phyloP scores from a whole-genome alignment of 2,329 filamentous ascomycete genomes.

The Ceratocystis smalleyi region DNA sequence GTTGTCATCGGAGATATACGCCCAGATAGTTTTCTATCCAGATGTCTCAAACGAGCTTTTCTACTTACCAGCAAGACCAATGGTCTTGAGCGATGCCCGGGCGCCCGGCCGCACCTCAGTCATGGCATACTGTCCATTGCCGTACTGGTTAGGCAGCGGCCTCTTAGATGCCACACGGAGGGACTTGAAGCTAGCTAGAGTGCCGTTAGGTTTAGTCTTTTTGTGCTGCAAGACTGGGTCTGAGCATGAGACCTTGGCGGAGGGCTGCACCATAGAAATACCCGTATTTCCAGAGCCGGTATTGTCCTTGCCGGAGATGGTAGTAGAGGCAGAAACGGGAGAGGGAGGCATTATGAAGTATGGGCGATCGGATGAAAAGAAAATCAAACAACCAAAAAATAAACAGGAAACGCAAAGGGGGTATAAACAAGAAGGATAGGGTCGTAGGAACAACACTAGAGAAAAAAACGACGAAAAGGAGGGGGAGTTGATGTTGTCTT shows the following conservation, averaged over 20 bases:
- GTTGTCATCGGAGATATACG: neutral
- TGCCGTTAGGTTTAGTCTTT: neutral
- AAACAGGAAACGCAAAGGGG: neutral
- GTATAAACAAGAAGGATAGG: neutral
- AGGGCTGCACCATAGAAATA: neutral
- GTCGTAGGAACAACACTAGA: neutral
- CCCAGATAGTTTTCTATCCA: no score
- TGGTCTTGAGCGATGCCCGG: constrained; percentile 40
- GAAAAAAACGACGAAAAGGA: neutral
- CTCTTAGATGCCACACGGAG: constrained; percentile 35
- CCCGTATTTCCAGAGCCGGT: neutral
- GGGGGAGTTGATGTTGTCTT: neutral
- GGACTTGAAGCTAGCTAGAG: constrained; percentile 20
- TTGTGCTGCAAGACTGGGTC: constrained; percentile 7
- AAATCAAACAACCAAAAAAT: neutral
- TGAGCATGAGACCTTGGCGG: neutral
- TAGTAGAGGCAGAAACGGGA: neutral
- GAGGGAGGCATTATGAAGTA: neutral
- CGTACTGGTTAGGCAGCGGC: constrained; percentile 48
- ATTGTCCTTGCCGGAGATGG: neutral
- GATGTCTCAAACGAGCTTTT: neutral
- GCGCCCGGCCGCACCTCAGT: constrained; percentile 36
- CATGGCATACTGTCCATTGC: constrained; percentile 43
- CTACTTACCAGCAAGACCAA: constrained; percentile 32
- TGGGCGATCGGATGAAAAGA: neutral